phyloP scores from a whole-genome alignment of 202 grass and related monocot species.

The Setaria italica region DNA sequence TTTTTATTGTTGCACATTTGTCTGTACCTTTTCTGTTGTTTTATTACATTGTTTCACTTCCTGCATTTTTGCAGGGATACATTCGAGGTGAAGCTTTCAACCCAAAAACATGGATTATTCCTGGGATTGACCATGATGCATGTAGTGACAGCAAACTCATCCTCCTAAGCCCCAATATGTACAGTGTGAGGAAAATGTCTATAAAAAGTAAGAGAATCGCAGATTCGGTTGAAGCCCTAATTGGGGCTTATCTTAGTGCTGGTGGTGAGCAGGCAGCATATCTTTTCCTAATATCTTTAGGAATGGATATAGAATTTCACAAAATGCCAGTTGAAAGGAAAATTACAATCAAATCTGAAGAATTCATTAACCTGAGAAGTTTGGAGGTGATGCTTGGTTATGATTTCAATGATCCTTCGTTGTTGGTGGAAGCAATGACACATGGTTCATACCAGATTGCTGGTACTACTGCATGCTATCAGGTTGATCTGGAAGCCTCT shows the following conservation, averaged over 20 bases:
- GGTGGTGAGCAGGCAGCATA: constrained; percentile 67
- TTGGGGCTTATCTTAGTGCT: constrained; percentile 64
- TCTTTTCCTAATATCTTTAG: constrained; percentile 62
- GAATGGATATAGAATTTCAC: constrained; percentile 64
- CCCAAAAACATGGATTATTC: constrained; percentile 65
- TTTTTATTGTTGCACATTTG: constrained; percentile 15
- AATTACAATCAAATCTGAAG: constrained; percentile 34
- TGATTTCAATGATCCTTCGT: constrained; percentile 53
- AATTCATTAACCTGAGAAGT: constrained; percentile 52
- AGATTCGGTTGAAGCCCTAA: constrained; percentile 76
- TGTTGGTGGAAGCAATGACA: constrained; percentile 81
- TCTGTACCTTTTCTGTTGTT: not conserved
- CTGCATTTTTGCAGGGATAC: constrained; percentile 66
- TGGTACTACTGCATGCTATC: constrained; percentile 63
- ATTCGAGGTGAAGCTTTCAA: constrained; percentile 57
- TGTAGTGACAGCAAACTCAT: constrained; percentile 22
- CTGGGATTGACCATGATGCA: constrained; percentile 48
- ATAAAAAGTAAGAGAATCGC: constrained; percentile 80
- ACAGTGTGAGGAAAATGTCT: constrained; percentile 48
- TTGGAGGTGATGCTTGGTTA: constrained; percentile 62
- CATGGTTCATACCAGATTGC: constrained; percentile 74
- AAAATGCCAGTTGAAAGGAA: constrained; percentile 47
- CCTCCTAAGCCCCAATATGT: constrained; percentile 31
- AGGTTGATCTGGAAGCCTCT: constrained; percentile 52
- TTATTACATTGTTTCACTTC: constrained; percentile 6